Base-by-base conservation (phyloP, 176 grass and related monocot genomes). In the Puccinellia tenuiflora region DNA sequence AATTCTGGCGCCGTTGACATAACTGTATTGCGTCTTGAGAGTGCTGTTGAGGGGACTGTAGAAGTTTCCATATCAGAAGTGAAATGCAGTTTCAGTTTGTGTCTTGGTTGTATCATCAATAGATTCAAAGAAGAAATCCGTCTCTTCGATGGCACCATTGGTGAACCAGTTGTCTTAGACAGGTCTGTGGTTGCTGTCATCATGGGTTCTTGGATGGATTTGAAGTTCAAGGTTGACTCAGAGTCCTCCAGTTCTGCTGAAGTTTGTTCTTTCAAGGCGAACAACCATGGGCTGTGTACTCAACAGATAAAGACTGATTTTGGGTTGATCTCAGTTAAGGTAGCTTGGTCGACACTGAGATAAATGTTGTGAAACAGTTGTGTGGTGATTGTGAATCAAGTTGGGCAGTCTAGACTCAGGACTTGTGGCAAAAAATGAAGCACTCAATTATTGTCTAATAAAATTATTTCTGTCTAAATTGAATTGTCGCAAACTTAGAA, bases 181-280 rank as follows among this genome's bases (percentile, higher is more conserved):
- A 79, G 59, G 42, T 79, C 8, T 31, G 77, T 79, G 78, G 43
- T 81, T 68, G 78, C 63, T 81, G 78, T 68, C 35, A 15, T 16
- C 11, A 13, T 1, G 35, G 38, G 43, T 30, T 61, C 24, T 45
- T 11, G 42, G 59, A 45, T 78, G 60, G 76, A 62, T 45, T 62
- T 78, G 55, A 78, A 78, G 76, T 28, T 78, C 55, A 31, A 62
- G 24, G 15, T 78, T 11, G 76, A 37, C 15, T 13, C 38, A 12
- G 2, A 18, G n/a, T 43, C 56, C 59, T 45, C 24, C 37, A 30
- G 38, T 12, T 45, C 15, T 9, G 35, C 22, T 33, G 13, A 38
- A 17, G 43, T 30, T 4, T 67, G 45, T 25, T 80, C 28, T 30
- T 80, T 80, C 30, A 11, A 80, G 3, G 30, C 45, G 13, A 68